Percentiles rank a stretch among this genome's conserved stretches.
Evolutionary conservation across 2,329 filamentous ascomycete genomes (phyloP).

Genomic region (Cercospora canescens): DNA sequence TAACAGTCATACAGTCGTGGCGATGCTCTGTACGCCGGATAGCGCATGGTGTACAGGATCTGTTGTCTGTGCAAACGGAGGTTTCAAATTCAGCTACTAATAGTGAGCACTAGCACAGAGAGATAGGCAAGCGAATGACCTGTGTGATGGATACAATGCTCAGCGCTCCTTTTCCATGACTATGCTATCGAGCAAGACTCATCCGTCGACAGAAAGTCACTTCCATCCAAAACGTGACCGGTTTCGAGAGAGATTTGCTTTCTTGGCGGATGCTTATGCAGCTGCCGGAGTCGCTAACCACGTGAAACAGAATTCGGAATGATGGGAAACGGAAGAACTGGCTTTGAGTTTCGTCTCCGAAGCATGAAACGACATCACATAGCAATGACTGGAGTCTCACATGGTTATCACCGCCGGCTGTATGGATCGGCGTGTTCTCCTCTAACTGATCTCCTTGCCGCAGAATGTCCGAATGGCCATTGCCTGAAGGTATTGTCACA

Average conservation of each 20-base stretch:
- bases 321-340: background rate
- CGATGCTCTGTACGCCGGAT: slow-evolving; percentile 72
- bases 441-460: background rate
- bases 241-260: background rate
- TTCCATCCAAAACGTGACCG: background rate
- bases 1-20: slow-evolving; percentile 42
- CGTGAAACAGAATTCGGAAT: background rate
- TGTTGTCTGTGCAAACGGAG: slow-evolving; percentile 78
- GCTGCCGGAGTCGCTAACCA: background rate
- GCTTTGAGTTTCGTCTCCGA: background rate
- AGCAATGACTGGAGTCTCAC: background rate
- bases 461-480: background rate
- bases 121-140: too few species aligned
- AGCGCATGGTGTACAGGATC: slow-evolving; percentile 75
- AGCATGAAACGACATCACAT: background rate
- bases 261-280: background rate
- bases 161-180: too few species aligned
- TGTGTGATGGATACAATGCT: background rate
- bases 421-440: background rate
- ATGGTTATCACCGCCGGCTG: background rate
- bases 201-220: background rate
- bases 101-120: background rate
- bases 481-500: background rate
- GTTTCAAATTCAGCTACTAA: slow-evolving; percentile 60
- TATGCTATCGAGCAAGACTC: too few species aligned